phyloP scores from a whole-genome alignment of 352 stramenopile genomes.

The Phytopythium helicoides region DNA sequence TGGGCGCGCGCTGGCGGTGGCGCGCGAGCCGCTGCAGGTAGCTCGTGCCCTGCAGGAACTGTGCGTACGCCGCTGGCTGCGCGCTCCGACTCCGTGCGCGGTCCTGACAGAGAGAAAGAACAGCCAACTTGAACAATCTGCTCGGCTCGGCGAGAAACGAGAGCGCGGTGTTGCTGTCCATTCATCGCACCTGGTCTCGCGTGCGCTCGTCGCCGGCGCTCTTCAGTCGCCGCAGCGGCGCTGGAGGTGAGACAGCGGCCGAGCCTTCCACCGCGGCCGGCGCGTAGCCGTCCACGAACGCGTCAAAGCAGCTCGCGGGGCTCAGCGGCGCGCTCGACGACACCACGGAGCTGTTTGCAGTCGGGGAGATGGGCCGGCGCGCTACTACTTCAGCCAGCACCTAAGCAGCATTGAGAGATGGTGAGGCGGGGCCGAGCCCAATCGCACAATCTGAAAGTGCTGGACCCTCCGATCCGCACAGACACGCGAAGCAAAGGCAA shows the following conservation, averaged over 20 bases:
- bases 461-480: slow-evolving; percentile 5
- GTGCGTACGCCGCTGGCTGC: slow-evolving; percentile 20
- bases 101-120: slow-evolving; percentile 1
- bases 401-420: slow-evolving; percentile 4
- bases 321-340: slow-evolving; percentile 20
- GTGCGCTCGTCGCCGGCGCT: not conserved
- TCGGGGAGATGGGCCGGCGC: not conserved
- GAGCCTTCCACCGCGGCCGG: not conserved
- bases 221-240: not conserved
- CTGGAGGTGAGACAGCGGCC: not conserved
- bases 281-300: slow-evolving; percentile 31
- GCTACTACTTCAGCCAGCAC: not conserved
- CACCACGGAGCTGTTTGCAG: too few species aligned
- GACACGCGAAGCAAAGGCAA: not conserved
- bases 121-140: slow-evolving; percentile 4
- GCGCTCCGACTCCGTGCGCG: slow-evolving; percentile 2
- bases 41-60: slow-evolving; percentile 56
- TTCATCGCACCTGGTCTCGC: not conserved
- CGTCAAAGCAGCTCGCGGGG: slow-evolving; percentile 25
- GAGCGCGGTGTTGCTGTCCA: not conserved
- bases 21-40: slow-evolving; percentile 41
- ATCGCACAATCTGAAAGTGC: not conserved
- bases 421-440: not conserved
- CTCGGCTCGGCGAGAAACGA: not conserved
- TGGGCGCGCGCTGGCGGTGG: slow-evolving; percentile 10